Evolutionary conservation across 768 basidiomycete species (phyloP).

Genomic region (Strobilomyces dryophilus): DNA sequence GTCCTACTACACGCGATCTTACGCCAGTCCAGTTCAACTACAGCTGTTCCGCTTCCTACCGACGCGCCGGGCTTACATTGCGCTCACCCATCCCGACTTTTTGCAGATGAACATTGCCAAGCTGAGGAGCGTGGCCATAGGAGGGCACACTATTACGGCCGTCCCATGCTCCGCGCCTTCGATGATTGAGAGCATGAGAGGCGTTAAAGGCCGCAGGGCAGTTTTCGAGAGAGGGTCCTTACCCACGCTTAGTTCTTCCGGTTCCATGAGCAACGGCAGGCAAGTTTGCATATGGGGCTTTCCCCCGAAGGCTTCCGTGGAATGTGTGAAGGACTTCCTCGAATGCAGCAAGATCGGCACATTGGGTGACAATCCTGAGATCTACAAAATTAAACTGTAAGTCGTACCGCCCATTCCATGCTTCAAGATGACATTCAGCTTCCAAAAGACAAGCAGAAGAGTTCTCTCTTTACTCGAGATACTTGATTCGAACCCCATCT

Average conservation of each 20-base stretch:
- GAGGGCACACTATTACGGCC: conserved; percentile 41
- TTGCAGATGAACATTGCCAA: conserved; percentile 37
- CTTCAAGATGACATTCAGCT: conserved; percentile 2
- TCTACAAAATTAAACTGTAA: conserved; percentile 50
- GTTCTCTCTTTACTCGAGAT: conserved; percentile 48
- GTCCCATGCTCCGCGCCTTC: conserved; percentile 26
- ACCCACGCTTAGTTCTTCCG: conserved; percentile 45
- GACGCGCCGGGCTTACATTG: conserved; percentile 55
- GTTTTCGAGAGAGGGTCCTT: conserved; percentile 35
- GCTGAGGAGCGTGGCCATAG: conserved; percentile 43
- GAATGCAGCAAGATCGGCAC: conserved; percentile 41
- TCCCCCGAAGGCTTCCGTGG: conserved; percentile 42
- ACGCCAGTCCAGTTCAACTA: conserved; percentile 43
- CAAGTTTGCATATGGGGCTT: conserved; percentile 61
- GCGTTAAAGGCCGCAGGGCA: conserved; percentile 37
- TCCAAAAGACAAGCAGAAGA: conserved; percentile 31
- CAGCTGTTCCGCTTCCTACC: conserved; percentile 60
- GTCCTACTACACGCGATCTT: conserved; percentile 5
- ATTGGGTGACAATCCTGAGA: conserved; percentile 38
- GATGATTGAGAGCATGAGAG: conserved; percentile 31
- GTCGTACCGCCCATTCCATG: conserved; percentile 19
- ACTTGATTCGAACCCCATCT: conserved; percentile 51
- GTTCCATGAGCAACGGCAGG: conserved; percentile 47
- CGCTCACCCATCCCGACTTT: conserved; percentile 46
- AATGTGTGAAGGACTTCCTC: conserved; percentile 38